These are phyloP conservation scores for Pyricularia pennisetigena DNA, from an alignment of 2,329 filamentous ascomycete genomes.

Conservation along the genomic window DNA sequence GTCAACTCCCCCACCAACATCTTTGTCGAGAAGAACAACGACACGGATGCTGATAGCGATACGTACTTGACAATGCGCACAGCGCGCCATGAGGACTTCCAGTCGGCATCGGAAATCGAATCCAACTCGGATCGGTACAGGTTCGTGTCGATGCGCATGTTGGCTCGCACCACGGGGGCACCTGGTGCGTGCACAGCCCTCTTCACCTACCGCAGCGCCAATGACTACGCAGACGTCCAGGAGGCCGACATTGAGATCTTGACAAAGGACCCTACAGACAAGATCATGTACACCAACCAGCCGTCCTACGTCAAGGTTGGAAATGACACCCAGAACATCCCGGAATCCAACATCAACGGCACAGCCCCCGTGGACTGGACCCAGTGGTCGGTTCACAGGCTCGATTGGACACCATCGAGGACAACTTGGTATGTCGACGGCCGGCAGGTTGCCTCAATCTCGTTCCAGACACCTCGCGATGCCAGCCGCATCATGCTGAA, in stretches of 20 bases:
- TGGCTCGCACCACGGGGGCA: constrained; percentile 19
- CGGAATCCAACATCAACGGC: constrained; percentile 26
- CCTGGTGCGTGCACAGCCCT: constrained; percentile 22
- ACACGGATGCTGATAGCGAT: constrained; percentile 12
- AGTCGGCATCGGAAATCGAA: constrained; percentile 20
- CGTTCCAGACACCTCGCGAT: constrained; percentile 36
- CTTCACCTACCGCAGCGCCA: constrained; percentile 21
- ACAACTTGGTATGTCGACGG: constrained; percentile 40
- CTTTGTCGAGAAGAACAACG: constrained; percentile 26
- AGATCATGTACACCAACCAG: constrained; percentile 41
- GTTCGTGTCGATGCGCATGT: constrained; percentile 22
- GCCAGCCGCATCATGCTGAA: constrained; percentile 38
- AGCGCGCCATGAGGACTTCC: constrained; percentile 12
- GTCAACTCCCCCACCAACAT: constrained; percentile 29
- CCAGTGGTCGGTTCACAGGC: constrained; percentile 39
- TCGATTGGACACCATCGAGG: constrained; percentile 38
- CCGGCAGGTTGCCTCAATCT: constrained; percentile 30
- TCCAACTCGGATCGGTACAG: constrained; percentile 17
- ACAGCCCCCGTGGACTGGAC: constrained; percentile 30
- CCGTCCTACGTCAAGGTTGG: constrained; percentile 30
- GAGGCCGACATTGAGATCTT: constrained; percentile 30
- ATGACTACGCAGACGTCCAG: constrained; percentile 16
- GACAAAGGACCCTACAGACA: constrained; percentile 22
- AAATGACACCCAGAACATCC: constrained; percentile 22
- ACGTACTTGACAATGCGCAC: constrained; percentile 13